Conservation (phyloP, 768 basidiomycete genomes). For the Termitomyces sp. region DNA sequence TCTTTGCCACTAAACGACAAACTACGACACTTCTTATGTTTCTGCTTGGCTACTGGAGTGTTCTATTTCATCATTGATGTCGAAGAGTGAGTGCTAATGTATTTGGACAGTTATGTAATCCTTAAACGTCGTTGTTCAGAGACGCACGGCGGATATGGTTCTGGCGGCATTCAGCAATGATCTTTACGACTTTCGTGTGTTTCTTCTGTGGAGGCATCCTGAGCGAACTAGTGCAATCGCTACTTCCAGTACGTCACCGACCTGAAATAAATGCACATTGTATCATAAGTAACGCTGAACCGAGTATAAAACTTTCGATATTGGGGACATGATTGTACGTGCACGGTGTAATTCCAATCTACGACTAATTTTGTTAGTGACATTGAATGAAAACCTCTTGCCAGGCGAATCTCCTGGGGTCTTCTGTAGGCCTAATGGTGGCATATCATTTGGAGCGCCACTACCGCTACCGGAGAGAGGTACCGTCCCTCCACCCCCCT, state of each 20-base stretch:
- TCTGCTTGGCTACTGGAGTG: conserved; percentile 66
- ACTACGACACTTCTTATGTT: conserved; percentile 73
- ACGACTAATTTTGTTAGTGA: not conserved
- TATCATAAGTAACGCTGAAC: not conserved
- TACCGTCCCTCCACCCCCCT: conserved; percentile 15
- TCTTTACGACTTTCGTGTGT: conserved; percentile 65
- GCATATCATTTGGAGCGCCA: conserved; percentile 69
- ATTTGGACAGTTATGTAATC: not conserved
- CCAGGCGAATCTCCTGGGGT: conserved; percentile 78
- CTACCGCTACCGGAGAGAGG: conserved; percentile 77
- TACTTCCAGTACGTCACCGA: conserved; percentile 55
- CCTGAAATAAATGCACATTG: not conserved
- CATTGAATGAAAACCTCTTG: not conserved
- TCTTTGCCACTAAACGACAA: conserved; percentile 74
- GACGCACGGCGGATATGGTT: conserved; percentile 81
- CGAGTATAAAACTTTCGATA: conserved; percentile 68
- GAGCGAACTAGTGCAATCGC: conserved; percentile 77
- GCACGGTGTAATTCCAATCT: not conserved
- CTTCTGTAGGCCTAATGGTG: conserved; percentile 58
- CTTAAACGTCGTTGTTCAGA: conserved; percentile 30
- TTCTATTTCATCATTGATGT: conserved; percentile 89
- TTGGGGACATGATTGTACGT: conserved; percentile 64
- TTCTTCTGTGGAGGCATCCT: conserved; percentile 77
- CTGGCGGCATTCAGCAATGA: conserved; percentile 69
- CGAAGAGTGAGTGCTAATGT: conserved; percentile 60